Evolutionary conservation across 352 stramenopile species (phyloP).

Genomic region (Globisporangium canariense): DNA sequence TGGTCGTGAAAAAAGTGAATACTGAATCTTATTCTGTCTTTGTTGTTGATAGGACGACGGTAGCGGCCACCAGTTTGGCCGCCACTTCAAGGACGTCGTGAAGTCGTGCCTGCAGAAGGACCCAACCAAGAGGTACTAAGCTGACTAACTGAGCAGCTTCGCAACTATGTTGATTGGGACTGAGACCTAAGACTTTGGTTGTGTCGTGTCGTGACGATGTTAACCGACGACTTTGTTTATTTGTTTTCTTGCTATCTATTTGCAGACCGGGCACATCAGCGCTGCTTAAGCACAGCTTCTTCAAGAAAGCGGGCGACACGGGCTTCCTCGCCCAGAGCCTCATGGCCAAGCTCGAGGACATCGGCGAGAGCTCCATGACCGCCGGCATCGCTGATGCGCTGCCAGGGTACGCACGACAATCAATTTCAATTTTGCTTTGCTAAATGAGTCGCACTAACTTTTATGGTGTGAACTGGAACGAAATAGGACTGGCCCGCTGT

Average conservation of each 20-base stretch:
- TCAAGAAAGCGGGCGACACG: slow-evolving; percentile 83
- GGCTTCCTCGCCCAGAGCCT: slow-evolving; percentile 61
- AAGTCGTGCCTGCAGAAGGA: slow-evolving; percentile 89
- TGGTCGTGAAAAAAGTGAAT: neutral
- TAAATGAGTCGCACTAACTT: no score
- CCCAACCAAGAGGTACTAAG: slow-evolving; percentile 68
- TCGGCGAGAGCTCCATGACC: slow-evolving; percentile 87
- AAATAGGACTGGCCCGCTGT: slow-evolving; percentile 69
- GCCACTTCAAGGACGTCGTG: slow-evolving; percentile 88
- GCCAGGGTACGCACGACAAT: slow-evolving; percentile 45
- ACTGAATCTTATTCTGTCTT: slow-evolving; percentile 8
- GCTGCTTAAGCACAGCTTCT: slow-evolving; percentile 88
- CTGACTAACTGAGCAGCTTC: neutral
- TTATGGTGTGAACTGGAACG: neutral
- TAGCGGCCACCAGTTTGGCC: slow-evolving; percentile 75
- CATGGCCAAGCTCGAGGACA: slow-evolving; percentile 80
- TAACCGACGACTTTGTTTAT: neutral
- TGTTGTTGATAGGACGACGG: slow-evolving; percentile 59
- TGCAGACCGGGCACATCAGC: slow-evolving; percentile 71
- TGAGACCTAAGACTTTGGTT: neutral
- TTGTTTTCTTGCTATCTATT: neutral
- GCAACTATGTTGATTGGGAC: neutral
- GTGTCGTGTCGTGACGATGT: neutral
- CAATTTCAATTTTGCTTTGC: neutral
- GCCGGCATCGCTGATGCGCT: slow-evolving; percentile 75